Evolutionary conservation across 257 asterid genomes (phyloP), one percentile per base, ranked within the genome.

Genomic region (Prunella vulgaris): DNA sequence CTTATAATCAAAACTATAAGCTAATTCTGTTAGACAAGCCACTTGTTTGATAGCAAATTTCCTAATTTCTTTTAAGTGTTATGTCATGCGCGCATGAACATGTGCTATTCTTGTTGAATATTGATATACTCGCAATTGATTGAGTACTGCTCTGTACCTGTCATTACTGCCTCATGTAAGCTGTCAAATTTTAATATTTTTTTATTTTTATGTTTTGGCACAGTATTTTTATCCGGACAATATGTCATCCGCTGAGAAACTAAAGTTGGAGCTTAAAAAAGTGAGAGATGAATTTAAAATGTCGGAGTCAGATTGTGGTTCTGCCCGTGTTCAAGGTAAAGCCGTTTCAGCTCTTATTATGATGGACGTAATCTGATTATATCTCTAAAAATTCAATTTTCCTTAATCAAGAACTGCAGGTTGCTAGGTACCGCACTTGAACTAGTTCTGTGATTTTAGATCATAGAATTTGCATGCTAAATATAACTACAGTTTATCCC

Each of bases 251-350:
- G 87, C 92, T 69, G 97, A 94, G 82, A 94, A 91, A 79, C 66
- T 94, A 75, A 89, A 87, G 77, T 56, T 94, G 82, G 97, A 94
- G 88, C 92, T 94, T 68, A 62, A 79, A 64, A 91, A 86, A 71
- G 97, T 94, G 20, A 85, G 96, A 82, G 97, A 85, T 57, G 96
- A 94, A 78, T 94, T 83, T 74, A 89, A 86, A 84, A 82, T 84
- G 84, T 89, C 99, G 3, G 95, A 91, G 65, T 86, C 97, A 20
- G 97, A 94, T 80, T 94, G 96, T 77, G 99, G 99, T 60, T 94
- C 97, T 75, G 84, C 97, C 67, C 96, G 97, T 70, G 93, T 89
- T 73, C 99, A 89, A 83, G 97, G 99, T 91, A 58, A 73, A 32
- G 71, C 69, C 21, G 13, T 70, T 49, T 62, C 5, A 64, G 42